Conservation (phyloP, 1,284 basidiomycete genomes). For the Boletus austroedulis region DNA sequence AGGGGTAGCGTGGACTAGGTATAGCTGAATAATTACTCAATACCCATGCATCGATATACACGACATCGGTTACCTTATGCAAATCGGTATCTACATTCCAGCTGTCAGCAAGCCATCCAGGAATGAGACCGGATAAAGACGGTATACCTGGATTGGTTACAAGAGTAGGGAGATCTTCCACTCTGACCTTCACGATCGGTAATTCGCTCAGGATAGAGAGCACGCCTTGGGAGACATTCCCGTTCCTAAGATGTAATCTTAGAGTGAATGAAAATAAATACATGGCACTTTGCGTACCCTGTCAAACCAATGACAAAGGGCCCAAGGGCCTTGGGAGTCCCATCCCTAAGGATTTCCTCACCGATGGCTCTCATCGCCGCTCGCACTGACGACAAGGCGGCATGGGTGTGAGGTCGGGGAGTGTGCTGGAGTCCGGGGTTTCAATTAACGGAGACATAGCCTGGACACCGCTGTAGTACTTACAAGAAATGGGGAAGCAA, state of each 20-base stretch:
- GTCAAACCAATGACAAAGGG: slow-evolving; percentile 82
- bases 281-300: slow-evolving; percentile 48
- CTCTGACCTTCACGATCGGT: slow-evolving; percentile 58
- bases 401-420: slow-evolving; percentile 75
- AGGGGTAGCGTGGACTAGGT: slow-evolving; percentile 72
- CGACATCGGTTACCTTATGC: slow-evolving; percentile 40
- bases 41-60: not conserved
- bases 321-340: slow-evolving; percentile 62
- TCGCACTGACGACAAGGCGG: slow-evolving; percentile 58
- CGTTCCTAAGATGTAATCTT: slow-evolving; percentile 46
- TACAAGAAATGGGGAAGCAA: slow-evolving; percentile 81
- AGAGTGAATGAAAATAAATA: not conserved
- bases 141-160: slow-evolving; percentile 48
- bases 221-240: slow-evolving; percentile 77
- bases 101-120: not conserved
- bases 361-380: slow-evolving; percentile 60
- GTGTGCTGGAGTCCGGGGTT: slow-evolving; percentile 49
- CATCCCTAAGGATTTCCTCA: slow-evolving; percentile 51
- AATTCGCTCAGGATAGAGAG: slow-evolving; percentile 70
- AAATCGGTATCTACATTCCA: slow-evolving; percentile 49
- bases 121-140: not conserved
- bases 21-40: slow-evolving; percentile 52
- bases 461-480: slow-evolving; percentile 24
- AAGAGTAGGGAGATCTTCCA: slow-evolving; percentile 56
- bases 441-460: not conserved